These are phyloP conservation scores for Neoboletus magnificus DNA, from an alignment of 768 basidiomycete genomes.

Conservation along the genomic window DNA sequence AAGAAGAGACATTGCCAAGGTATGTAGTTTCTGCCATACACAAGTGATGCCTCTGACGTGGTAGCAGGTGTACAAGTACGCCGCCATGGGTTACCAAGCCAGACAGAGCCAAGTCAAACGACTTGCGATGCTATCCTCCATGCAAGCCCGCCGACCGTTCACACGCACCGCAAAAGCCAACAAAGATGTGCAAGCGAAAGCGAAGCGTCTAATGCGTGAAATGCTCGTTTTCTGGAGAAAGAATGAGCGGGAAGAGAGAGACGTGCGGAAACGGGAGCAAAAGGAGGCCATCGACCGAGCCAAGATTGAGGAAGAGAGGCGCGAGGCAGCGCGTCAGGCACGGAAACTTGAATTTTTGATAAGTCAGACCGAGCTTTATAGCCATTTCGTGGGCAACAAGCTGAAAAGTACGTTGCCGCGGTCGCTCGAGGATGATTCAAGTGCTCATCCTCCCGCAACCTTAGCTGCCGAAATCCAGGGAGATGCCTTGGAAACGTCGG, in stretches of 20 bases:
- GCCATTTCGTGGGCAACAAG: slow-evolving; percentile 98
- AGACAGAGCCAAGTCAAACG: slow-evolving; percentile 71
- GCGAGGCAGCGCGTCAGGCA: slow-evolving; percentile 91
- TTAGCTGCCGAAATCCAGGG: slow-evolving; percentile 79
- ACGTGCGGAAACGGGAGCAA: slow-evolving; percentile 88
- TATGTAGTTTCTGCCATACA: slow-evolving; percentile 21
- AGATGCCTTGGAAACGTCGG: slow-evolving; percentile 39
- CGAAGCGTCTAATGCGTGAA: slow-evolving; percentile 88
- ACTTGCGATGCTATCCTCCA: slow-evolving; percentile 66
- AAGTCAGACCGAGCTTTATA: slow-evolving; percentile 97
- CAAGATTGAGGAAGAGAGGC: slow-evolving; percentile 86
- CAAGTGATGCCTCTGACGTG: slow-evolving; percentile 4
- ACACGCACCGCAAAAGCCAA: slow-evolving; percentile 69
- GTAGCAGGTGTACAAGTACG: slow-evolving; percentile 75
- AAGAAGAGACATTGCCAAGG: slow-evolving; percentile 79
- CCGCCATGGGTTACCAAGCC: slow-evolving; percentile 60
- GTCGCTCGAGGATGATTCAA: slow-evolving; percentile 13
- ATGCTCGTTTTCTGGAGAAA: slow-evolving; percentile 98
- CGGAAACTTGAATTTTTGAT: slow-evolving; percentile 98
- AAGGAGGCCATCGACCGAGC: slow-evolving; percentile 89
- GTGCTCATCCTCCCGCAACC: slow-evolving; percentile 12
- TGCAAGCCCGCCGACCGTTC: slow-evolving; percentile 76
- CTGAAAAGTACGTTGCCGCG: slow-evolving; percentile 64
- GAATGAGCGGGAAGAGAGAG: slow-evolving; percentile 95
- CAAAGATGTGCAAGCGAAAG: slow-evolving; percentile 83